Evolutionary conservation across 169 alveolate genomes (phyloP).

Genomic region (Eimeria tenella): DNA sequence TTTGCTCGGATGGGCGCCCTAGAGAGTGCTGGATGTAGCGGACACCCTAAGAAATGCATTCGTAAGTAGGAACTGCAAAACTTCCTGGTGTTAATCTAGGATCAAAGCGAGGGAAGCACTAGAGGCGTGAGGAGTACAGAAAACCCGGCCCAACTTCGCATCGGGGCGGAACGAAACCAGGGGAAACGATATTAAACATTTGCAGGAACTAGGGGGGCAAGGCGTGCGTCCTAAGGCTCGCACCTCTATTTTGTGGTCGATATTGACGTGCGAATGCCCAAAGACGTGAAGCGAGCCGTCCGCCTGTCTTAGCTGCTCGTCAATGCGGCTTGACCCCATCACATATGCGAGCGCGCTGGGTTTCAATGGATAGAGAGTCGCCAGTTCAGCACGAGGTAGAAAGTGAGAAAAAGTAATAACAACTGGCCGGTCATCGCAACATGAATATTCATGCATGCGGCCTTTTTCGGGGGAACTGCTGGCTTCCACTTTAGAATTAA

Average conservation of each 20-base stretch:
- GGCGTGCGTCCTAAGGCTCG: background rate
- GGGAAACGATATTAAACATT: no score
- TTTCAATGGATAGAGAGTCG: constrained; percentile 45
- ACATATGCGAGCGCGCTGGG: constrained; percentile 64
- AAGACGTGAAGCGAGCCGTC: constrained; percentile 45
- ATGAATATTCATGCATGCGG: background rate
- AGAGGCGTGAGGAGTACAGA: background rate
- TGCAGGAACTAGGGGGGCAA: no score
- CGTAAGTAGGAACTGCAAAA: background rate
- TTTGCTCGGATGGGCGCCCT: constrained; percentile 73
- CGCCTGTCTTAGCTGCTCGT: constrained; percentile 72
- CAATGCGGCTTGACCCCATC: constrained; percentile 69
- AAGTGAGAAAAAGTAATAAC: constrained; percentile 69
- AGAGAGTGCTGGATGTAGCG: constrained; percentile 73
- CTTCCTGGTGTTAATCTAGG: background rate
- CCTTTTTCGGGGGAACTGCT: background rate
- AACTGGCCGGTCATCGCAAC: background rate
- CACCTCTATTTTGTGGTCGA: constrained; percentile 55
- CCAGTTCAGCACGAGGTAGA: constrained; percentile 72
- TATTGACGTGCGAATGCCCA: constrained; percentile 70
- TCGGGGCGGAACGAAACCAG: no score
- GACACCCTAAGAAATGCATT: constrained; percentile 42
- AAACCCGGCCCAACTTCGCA: background rate
- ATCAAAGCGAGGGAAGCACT: background rate
- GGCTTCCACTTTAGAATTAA: background rate